Conservation (phyloP, 139 green algal species). For the Closterium sp. region DNA sequence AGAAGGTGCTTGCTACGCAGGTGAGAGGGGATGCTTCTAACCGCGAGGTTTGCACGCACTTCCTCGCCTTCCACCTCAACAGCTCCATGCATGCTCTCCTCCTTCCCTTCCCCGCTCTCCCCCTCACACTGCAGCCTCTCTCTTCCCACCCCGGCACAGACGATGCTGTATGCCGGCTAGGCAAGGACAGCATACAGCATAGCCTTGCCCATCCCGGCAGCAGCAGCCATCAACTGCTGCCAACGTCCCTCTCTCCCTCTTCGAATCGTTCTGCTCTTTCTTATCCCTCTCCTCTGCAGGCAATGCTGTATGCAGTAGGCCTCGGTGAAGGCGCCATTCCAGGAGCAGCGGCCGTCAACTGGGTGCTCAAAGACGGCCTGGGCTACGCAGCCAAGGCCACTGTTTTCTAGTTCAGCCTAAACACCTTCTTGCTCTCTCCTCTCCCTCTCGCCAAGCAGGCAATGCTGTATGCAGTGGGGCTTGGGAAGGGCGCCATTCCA, state of each 20-base stretch:
- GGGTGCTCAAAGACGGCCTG: slow-evolving; percentile 27
- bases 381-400: slow-evolving; percentile 23
- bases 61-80: not conserved
- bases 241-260: too few relatives aligned
- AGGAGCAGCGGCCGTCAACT: not conserved
- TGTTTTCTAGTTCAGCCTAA: too few relatives aligned
- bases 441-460: slow-evolving; percentile 11
- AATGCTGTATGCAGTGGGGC: slow-evolving; percentile 53
- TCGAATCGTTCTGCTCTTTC: too few relatives aligned
- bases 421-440: not conserved
- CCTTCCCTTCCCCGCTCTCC: not conserved
- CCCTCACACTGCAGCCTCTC: not conserved
- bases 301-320: slow-evolving; percentile 53
- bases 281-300: slow-evolving; percentile 10
- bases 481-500: slow-evolving; percentile 53
- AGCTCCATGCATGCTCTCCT: not conserved
- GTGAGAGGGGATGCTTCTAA: slow-evolving; percentile 2
- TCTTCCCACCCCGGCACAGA: not conserved
- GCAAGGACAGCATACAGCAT: too few relatives aligned
- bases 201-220: not conserved
- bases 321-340: slow-evolving; percentile 53
- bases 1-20: not conserved
- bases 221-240: too few relatives aligned
- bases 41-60: not conserved
- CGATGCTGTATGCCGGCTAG: too few relatives aligned